A percentile compares a stretch with the other conserved stretches of the same genome.
phyloP scores from a whole-genome alignment of 192 early-diverging fungal genomes.

The Chytriomyces sp. region DNA sequence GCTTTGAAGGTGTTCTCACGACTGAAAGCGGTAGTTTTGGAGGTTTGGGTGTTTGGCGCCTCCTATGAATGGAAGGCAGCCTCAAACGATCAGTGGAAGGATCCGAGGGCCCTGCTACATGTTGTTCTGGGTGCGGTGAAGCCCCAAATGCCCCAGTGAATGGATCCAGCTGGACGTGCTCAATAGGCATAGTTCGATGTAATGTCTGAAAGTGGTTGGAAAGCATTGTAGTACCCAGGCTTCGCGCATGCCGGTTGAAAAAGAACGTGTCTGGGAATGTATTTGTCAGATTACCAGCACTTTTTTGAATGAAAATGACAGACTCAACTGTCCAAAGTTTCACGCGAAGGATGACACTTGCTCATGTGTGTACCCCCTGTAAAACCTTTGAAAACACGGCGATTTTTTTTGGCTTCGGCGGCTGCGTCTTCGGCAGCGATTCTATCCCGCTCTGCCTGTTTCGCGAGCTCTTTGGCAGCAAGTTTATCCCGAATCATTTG shows the following conservation, averaged over 20 bases:
- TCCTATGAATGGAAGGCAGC: not conserved
- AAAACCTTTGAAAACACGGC: slow-evolving; percentile 10
- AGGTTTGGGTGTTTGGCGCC: not conserved
- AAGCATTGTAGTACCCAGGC: slow-evolving; percentile 31
- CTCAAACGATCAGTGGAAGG: not conserved
- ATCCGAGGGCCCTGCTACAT: not conserved
- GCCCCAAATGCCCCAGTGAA: slow-evolving; percentile 21
- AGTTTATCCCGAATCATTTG: slow-evolving; percentile 32
- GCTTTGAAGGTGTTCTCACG: not conserved
- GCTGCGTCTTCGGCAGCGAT: slow-evolving; percentile 5
- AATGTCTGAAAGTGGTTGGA: slow-evolving; percentile 46
- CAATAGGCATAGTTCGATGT: slow-evolving; percentile 53
- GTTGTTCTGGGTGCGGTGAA: not conserved
- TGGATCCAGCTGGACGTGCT: slow-evolving; percentile 43
- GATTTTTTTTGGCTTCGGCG: not conserved
- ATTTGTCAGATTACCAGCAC: not conserved
- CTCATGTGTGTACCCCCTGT: slow-evolving; percentile 53
- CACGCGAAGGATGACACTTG: slow-evolving; percentile 55
- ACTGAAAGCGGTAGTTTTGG: not conserved
- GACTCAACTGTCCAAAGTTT: slow-evolving; percentile 47
- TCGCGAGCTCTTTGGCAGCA: slow-evolving; percentile 8
- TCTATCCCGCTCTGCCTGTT: not conserved
- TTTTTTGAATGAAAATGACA: slow-evolving; percentile 26
- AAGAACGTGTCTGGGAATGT: not conserved
- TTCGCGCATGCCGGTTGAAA: slow-evolving; percentile 19